phyloP scores from a whole-genome alignment of 768 basidiomycete genomes.

The Boletus rubroflammeus region DNA sequence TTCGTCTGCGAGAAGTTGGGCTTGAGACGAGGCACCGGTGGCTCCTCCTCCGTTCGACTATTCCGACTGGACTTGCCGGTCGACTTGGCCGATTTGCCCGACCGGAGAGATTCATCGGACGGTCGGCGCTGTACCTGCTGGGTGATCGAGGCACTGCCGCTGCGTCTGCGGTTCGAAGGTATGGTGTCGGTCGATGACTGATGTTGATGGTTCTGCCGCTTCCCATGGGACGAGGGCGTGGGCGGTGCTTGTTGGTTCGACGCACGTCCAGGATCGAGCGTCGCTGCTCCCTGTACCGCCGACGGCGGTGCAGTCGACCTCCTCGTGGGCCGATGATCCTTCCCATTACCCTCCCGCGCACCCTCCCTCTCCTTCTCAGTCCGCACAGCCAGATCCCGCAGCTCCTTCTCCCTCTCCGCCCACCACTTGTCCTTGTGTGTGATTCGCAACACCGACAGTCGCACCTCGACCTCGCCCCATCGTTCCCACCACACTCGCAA shows the following conservation, averaged over 20 bases:
- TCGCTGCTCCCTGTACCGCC: slow-evolving; percentile 1
- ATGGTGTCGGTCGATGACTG: slow-evolving; percentile 28
- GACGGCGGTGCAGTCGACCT: slow-evolving; percentile 17
- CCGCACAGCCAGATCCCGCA: slow-evolving; percentile 18
- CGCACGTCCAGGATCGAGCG: slow-evolving; percentile 22
- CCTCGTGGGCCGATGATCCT: slow-evolving; percentile 17
- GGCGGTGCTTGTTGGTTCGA: slow-evolving; percentile 27
- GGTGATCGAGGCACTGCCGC: slow-evolving; percentile 23
- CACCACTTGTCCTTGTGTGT: slow-evolving; percentile 37
- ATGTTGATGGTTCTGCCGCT: slow-evolving; percentile 26
- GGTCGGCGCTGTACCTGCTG: slow-evolving; percentile 27
- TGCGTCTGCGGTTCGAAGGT: slow-evolving; percentile 23
- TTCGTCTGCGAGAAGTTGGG: slow-evolving; percentile 23
- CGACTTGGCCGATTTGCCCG: slow-evolving; percentile 37
- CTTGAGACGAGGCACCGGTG: slow-evolving; percentile 31
- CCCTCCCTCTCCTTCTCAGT: slow-evolving; percentile 16
- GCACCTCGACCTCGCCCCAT: slow-evolving; percentile 62
- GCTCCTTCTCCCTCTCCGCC: slow-evolving; percentile 26
- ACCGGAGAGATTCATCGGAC: slow-evolving; percentile 41
- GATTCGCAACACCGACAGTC: slow-evolving; percentile 38
- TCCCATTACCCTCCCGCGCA: slow-evolving; percentile 9
- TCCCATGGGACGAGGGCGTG: slow-evolving; percentile 18
- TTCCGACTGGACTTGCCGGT: slow-evolving; percentile 30
- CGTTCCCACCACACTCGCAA: slow-evolving; percentile 65
- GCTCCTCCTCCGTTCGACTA: slow-evolving; percentile 26